Base-by-base conservation (phyloP, 345 rosid genomes). In the Eucalyptus brandiana region DNA sequence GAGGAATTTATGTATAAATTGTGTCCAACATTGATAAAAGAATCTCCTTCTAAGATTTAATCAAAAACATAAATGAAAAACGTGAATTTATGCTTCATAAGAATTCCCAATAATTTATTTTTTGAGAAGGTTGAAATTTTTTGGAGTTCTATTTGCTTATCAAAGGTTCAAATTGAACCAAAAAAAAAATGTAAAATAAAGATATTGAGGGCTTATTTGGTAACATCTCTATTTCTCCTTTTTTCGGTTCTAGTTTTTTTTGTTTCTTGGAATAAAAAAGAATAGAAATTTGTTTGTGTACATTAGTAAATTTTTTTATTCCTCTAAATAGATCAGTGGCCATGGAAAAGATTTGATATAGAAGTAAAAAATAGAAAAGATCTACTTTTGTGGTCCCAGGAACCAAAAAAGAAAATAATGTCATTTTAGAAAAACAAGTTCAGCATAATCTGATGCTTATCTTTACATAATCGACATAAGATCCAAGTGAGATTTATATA, bases 231-330 rank as follows among this genome's bases (percentile, higher is more conserved):
- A 24, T 24, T 56, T 24, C 30, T 56, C 62, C 1, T 9, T 19
- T 16, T 53, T 2, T 53, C 4, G 2, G 0, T 56, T 23, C 6
- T 1, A 56, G 1, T 9, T 56, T 24, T 24, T 54, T 19, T 50
- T 51, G 4, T 8, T 56, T 23, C 30, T 23, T 24, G 62, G 1
- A 56, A 56, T 56, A 56, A 54, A 56, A 56, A 24, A 6, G 14
- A 56, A 24, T 1, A 56, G 0, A 56, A 23, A 56, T 24, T 2
- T 10, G 62, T 56, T 56, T 56, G 6, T 53, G 5, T 53, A 3
- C 1, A 53, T 53, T 0, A 8, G 0, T 19, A 3, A 19, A 17
- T 1, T 1, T 1, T 19, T 19, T 3, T 53, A 53, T 53, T 53
- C 58, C 56, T 11, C 1, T 19, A 53, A 53, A 53, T 53, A 19